Base-by-base conservation (phyloP, 2,329 filamentous ascomycete genomes). In the Penicillium sclerotiorum region DNA sequence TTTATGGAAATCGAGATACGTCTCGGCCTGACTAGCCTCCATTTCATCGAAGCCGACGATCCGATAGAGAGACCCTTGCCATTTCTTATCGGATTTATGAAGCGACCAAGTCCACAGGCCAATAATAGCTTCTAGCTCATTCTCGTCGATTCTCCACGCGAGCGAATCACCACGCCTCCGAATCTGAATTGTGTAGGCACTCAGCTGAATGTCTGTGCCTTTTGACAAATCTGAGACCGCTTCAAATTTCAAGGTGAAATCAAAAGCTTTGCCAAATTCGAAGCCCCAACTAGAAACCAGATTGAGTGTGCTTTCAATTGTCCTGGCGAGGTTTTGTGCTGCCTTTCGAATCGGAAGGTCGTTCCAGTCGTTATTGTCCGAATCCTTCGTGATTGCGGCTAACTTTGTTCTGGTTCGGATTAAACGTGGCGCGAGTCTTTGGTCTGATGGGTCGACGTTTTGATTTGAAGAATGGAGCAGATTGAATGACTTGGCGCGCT, bases 51-150 rank as follows among this genome's bases (percentile, higher is more conserved):
- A 28, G 1, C 65, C 63, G 13, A 67, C 43, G 2, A 65, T 45
- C 0, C 64, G 62, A 33, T 37, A 47, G 12, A 66, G 56, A 5
- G 47, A 50, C 1, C 49, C 43, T 0, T 44, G 40, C 58, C 58
- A 62, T 2, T 53, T 43, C 8, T 56, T 5, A 15, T 61, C 39
- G 0, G 57, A 57, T 15, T 59, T 62, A 12, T 60, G 46, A 1
- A 71, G 22, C 0, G 66, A 70, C 61, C 63, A 70, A 0, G 57
- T 56, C 63, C 64, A 71, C 11, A 71, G 45, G 1, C 68, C 67
- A 8, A 71, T 28, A 1, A 71, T 50, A 0, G 68, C 67, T 49
- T 71, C 69, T 0, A 71, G 45, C 11, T 68, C 56, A 13, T 55
- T 44, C 8, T 27, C 36, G 15, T 69, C 45, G 1, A 65, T 25